These are phyloP conservation scores for Saccharomycopsis olivae DNA, from an alignment of 805 yeast species.

Conservation along the genomic window DNA sequence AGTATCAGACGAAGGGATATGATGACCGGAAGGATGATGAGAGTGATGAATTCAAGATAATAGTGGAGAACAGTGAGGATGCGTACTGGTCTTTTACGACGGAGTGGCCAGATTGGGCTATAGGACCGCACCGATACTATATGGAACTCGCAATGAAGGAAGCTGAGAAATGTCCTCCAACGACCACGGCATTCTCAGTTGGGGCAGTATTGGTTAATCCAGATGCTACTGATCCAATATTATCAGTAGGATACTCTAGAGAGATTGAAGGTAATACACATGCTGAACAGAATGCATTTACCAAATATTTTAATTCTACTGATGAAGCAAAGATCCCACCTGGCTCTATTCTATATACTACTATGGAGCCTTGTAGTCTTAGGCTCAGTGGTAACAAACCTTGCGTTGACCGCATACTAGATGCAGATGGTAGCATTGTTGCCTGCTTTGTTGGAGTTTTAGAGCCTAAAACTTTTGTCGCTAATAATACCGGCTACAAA, in stretches of 20 bases:
- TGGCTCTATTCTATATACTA: slow-evolving; percentile 79
- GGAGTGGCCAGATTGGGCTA: slow-evolving; percentile 76
- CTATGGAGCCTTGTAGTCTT: slow-evolving; percentile 95
- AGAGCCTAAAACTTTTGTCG: slow-evolving; percentile 87
- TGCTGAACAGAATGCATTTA: slow-evolving; percentile 92
- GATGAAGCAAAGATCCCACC: slow-evolving; percentile 39
- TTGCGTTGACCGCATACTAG: slow-evolving; percentile 71
- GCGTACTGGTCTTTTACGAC: slow-evolving; percentile 64
- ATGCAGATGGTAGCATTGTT: slow-evolving; percentile 35
- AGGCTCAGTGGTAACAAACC: slow-evolving; percentile 86
- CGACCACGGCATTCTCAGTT: slow-evolving; percentile 85
- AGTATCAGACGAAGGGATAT: slow-evolving; percentile 38
- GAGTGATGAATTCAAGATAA: slow-evolving; percentile 23
- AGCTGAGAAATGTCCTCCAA: slow-evolving; percentile 72
- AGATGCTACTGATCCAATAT: slow-evolving; percentile 43
- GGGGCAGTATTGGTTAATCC: slow-evolving; percentile 66
- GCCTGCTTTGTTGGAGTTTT: slow-evolving; percentile 85
- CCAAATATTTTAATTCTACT: slow-evolving; percentile 43
- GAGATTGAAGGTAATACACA: slow-evolving; percentile 94
- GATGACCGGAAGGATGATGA: slow-evolving; percentile 10
- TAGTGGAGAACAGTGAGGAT: neutral
- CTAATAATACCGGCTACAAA: slow-evolving; percentile 53
- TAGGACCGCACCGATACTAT: slow-evolving; percentile 40
- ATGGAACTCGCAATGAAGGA: slow-evolving; percentile 72
- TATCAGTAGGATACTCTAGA: slow-evolving; percentile 82